Evolutionary conservation across 164 flowering plant species (phyloP).

Genomic region (Dillenia turbinata): DNA sequence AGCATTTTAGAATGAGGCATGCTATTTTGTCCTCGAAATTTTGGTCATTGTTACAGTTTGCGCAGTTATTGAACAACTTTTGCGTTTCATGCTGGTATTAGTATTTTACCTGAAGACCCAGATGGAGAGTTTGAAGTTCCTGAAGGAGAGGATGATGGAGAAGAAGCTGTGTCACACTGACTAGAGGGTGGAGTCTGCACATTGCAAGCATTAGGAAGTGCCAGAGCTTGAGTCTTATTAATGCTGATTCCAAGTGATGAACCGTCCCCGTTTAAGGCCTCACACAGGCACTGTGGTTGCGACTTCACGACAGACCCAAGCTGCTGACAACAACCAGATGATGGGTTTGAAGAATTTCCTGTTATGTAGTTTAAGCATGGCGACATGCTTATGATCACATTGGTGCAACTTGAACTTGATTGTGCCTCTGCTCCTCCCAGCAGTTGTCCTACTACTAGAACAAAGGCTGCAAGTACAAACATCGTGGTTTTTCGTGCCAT

Average conservation of each 20-base stretch:
- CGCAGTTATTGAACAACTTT: no score
- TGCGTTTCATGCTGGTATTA: no score
- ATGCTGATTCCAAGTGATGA: conserved; percentile 31
- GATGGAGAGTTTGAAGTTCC: conserved; percentile 8
- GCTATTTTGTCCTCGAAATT: no score
- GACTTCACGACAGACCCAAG: conserved; percentile 32
- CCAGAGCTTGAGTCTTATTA: conserved; percentile 45
- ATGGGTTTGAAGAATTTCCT: conserved; percentile 45
- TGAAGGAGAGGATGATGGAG: conserved; percentile 10
- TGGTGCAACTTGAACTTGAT: conserved; percentile 22
- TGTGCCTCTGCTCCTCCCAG: conserved; percentile 15
- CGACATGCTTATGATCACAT: conserved; percentile 22
- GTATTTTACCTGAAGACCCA: conserved; percentile 3
- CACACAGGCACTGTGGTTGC: conserved; percentile 46
- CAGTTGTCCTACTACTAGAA: background rate
- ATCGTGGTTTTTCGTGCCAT: no score
- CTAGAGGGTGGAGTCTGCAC: conserved; percentile 45
- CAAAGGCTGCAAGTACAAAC: no score
- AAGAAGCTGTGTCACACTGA: conserved; percentile 34
- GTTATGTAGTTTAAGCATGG: conserved; percentile 44
- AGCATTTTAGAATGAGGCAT: background rate
- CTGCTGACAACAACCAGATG: conserved; percentile 45
- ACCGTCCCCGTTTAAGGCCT: conserved; percentile 24
- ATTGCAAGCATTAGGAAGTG: conserved; percentile 45
- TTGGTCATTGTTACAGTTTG: no score